Base-by-base conservation (phyloP, 202 grass and related monocot genomes). In the Eragrostis tef region DNA sequence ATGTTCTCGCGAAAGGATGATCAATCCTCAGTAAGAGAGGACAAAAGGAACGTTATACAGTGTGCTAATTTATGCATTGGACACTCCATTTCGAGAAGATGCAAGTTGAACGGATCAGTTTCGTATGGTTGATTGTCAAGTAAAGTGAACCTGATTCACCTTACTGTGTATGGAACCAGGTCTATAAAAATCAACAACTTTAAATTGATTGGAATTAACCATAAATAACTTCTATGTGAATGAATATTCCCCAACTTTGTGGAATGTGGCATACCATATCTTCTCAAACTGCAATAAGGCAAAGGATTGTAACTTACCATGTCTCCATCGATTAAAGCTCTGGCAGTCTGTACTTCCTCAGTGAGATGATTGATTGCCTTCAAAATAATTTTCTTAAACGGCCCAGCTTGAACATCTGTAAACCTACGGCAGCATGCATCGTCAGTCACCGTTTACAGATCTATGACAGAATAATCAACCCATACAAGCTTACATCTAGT, bases 301-400 rank as follows among this genome's bases (percentile, higher is more conserved):
- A 31, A 68, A 81, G n/a, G 66, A 68, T 67, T 71, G 16, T 70
- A 47, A 41, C 46, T 89, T 92, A 94, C 94, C 75, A 94, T 25
- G 78, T 82, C 43, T 76, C 90, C 90, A 82, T 94, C 72, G 59
- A 97, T 79, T 66, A 94, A 87, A 88, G 86, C 83, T 87, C 84
- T 92, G 36, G 91, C 81, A 84, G 74, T 90, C 83, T 89, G 91
- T 43, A 95, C 74, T 83, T 95, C 88, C 77, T 90, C 90, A 12
- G 76, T 75, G 83, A 92, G 78, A 75, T 90, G 29, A 88, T 86
- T 80, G 53, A 92, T 95, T 80, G 83, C 90, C 80, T 83, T 88
- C 1, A 42, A 84, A 79, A 88, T 61, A 87, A 88, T 48, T 75
- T 84, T 86, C 83, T 85, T 90, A 61, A 95, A 86, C 84, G 82